phyloP scores from a whole-genome alignment of 2,329 filamentous ascomycete species.

The Hirsutella minnesotensis region DNA sequence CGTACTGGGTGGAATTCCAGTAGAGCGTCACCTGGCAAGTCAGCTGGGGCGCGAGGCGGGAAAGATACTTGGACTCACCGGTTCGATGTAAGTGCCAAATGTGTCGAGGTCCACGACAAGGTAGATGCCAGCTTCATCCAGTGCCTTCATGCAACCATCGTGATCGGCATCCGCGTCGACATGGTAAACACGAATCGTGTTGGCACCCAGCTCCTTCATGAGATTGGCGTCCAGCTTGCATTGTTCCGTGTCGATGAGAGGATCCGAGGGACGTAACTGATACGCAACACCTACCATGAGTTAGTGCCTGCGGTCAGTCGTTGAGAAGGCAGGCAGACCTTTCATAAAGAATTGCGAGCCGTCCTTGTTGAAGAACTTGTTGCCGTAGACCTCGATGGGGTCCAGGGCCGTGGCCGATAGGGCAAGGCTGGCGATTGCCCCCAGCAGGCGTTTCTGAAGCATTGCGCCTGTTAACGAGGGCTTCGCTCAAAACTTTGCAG shows the following conservation, averaged over 20 bases:
- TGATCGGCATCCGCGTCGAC: conserved; percentile 64
- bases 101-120: conserved; percentile 74
- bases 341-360: conserved; percentile 78
- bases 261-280: conserved; percentile 53
- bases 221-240: conserved; percentile 63
- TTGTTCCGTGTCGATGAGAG: conserved; percentile 63
- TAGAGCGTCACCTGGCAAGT: conserved; percentile 38
- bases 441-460: conserved; percentile 10
- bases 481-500: background rate
- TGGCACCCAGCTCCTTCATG: conserved; percentile 72
- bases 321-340: conserved; percentile 32
- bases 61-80: conserved; percentile 27
- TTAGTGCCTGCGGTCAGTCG: background rate
- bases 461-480: background rate
- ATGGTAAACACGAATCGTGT: conserved; percentile 81
- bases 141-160: conserved; percentile 67
- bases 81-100: conserved; percentile 55
- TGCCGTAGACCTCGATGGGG: conserved; percentile 47
- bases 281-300: conserved; percentile 57
- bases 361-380: conserved; percentile 76
- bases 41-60: background rate
- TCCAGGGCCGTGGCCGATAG: conserved; percentile 28
- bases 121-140: conserved; percentile 73
- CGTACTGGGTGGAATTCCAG: conserved; percentile 64
- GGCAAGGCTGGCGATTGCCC: conserved; percentile 21